These are phyloP conservation scores for Phytophthora multivora DNA, from an alignment of 352 stramenopile genomes.

Conservation along the genomic window DNA sequence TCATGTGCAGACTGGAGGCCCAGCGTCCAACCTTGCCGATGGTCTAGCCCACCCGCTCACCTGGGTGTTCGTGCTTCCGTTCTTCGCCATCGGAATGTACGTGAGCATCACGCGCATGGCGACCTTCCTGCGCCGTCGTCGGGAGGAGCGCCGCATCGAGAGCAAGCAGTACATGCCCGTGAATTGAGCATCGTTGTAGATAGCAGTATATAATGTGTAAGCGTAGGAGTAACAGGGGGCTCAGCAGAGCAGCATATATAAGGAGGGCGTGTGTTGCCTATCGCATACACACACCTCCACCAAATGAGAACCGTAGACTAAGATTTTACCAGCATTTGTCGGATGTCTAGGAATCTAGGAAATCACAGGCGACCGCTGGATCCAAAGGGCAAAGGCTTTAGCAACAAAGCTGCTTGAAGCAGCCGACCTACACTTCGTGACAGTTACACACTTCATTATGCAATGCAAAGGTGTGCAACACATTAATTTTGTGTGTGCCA, in stretches of 20 bases:
- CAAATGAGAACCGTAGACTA: slow-evolving; percentile 16
- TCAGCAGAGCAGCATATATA: slow-evolving; percentile 24
- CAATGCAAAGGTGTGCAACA: neutral
- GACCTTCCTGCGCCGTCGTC: slow-evolving; percentile 56
- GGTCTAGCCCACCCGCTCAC: slow-evolving; percentile 39
- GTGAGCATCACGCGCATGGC: slow-evolving; percentile 44
- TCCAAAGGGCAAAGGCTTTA: too few relatives aligned
- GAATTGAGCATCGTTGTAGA: slow-evolving; percentile 30
- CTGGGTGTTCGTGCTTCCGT: slow-evolving; percentile 64
- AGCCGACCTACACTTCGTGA: neutral
- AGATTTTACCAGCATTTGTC: neutral
- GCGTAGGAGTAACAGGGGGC: slow-evolving; percentile 11
- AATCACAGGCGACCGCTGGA: neutral
- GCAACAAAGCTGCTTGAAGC: neutral
- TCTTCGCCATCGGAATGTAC: slow-evolving; percentile 68
- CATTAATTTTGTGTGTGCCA: slow-evolving; percentile 10
- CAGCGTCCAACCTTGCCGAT: slow-evolving; percentile 26
- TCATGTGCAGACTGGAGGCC: slow-evolving; percentile 29
- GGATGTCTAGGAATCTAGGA: neutral
- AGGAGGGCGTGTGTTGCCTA: slow-evolving; percentile 12
- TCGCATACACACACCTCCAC: neutral
- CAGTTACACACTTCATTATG: neutral
- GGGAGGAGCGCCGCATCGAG: slow-evolving; percentile 67
- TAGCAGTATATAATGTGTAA: slow-evolving; percentile 23
- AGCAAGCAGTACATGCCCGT: slow-evolving; percentile 76